Evolutionary conservation across 1,139 yeast genomes (phyloP), one percentile per base, ranked within the genome.

Genomic region (Candida smagusa): DNA sequence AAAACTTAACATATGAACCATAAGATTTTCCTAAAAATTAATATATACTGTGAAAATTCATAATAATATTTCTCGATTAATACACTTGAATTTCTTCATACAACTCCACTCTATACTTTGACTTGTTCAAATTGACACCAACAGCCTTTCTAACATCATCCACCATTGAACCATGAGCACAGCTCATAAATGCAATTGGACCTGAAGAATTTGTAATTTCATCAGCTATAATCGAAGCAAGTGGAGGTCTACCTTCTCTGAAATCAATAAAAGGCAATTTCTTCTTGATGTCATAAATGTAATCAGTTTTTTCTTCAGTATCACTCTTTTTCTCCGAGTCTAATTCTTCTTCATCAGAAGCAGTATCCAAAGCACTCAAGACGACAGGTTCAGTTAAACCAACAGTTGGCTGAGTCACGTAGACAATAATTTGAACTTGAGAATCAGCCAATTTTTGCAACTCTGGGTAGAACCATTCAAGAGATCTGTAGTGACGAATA

Each of bases 181-280:
- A 68, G 1, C 72, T 54, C 27, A 62, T 59, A 42, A 68, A 51
- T 0, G 68, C 73, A 42, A 65, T 49, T 4, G 71, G 52, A 3
- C 71, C 71, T 6, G 41, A 41, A 6, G 75, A 55, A 33, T 61
- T 67, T 8, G 49, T 47, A 5, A 75, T 58, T 37, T 68, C 72
- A 2, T 54, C 43, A 7, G 45, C 46, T 4, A 77, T 66, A n/a
- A 75, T 30, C 19, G 48, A 50, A 3, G 57, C 59, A 34, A 72
- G 54, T 26, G 64, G 52, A 8, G 80, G 75, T 52, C 80, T 64
- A 11, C 79, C 79, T 25, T 64, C 64, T 43, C 62, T 56, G 52
- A 77, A 64, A 30, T 65, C 72, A 34, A 73, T 56, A 43, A 63
- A 65, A 5, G 59, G 58, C 33, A 71, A 49, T 35, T 46, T 46